Evolutionary conservation across 441 rosid species (phyloP).

Genomic region (Gossypium laxum): DNA sequence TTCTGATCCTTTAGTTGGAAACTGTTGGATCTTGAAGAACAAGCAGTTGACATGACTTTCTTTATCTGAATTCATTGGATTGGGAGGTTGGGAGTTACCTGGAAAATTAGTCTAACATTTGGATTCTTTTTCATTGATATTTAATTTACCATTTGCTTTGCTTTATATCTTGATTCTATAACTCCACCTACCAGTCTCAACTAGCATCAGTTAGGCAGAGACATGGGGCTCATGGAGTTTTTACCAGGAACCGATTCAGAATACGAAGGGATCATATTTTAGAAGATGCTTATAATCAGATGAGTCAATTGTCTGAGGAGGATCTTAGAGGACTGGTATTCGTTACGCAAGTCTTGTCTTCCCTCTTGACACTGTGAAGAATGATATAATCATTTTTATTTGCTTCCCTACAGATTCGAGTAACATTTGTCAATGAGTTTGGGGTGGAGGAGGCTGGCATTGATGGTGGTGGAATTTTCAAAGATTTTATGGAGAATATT

Average conservation of each 20-base stretch:
- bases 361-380: conserved; percentile 9
- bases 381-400: conserved; percentile 14
- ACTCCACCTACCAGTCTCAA: conserved; percentile 51
- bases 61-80: conserved; percentile 6
- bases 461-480: conserved; percentile 99
- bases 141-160: conserved; percentile 15
- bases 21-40: conserved; percentile 9
- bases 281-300: conserved; percentile 96
- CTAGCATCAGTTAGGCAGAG: conserved; percentile 61
- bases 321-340: conserved; percentile 86
- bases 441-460: conserved; percentile 99
- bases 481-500: conserved; percentile 99
- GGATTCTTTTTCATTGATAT: conserved; percentile 6
- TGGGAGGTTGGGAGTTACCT: conserved; percentile 2
- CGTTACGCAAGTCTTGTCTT: conserved; percentile 20
- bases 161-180: conserved; percentile 12
- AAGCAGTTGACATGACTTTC: neutral
- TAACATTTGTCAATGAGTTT: conserved; percentile 85
- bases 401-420: conserved; percentile 69
- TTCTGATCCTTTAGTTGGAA: conserved; percentile 5
- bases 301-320: conserved; percentile 89
- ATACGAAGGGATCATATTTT: conserved; percentile 86
- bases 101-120: conserved; percentile 2
- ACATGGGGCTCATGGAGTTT: conserved; percentile 63
- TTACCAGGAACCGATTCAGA: conserved; percentile 75